A percentile compares a stretch with the other conserved stretches of the same genome.
These are phyloP conservation scores for Monosporozyma solicola DNA, from an alignment of 805 yeast species.

Conservation along the genomic window DNA sequence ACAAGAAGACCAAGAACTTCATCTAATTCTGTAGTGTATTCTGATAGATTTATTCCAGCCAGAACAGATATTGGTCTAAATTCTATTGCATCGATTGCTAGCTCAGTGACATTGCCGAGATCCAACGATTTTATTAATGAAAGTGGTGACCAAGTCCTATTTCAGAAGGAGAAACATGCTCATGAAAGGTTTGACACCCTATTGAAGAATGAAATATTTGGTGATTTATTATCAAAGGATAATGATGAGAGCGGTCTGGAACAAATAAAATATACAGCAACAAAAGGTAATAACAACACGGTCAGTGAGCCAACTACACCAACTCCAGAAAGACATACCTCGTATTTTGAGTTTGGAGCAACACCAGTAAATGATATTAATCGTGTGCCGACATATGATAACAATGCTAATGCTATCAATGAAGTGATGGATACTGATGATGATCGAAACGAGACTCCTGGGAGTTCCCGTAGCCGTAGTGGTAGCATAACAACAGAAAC, in stretches of 20 bases:
- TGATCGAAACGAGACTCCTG: not conserved
- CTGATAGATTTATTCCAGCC: slow-evolving; percentile 83
- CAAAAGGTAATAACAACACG: slow-evolving; percentile 8
- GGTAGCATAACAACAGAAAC: not conserved
- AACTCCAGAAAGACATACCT: slow-evolving; percentile 5
- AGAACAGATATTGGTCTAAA: slow-evolving; percentile 80
- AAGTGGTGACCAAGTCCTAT: slow-evolving; percentile 50
- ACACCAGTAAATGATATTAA: not conserved
- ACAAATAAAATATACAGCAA: slow-evolving; percentile 22
- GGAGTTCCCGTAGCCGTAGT: not conserved
- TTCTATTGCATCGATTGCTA: slow-evolving; percentile 56
- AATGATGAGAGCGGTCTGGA: slow-evolving; percentile 28
- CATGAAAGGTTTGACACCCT: slow-evolving; percentile 80
- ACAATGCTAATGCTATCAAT: not conserved
- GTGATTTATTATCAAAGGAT: slow-evolving; percentile 60
- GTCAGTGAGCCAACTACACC: slow-evolving; percentile 4
- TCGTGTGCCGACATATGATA: not conserved
- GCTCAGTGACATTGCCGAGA: slow-evolving; percentile 18
- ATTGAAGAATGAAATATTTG: slow-evolving; percentile 82
- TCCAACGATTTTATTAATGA: slow-evolving; percentile 6
- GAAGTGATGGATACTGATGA: not conserved
- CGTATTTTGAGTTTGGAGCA: not conserved
- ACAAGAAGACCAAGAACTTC: slow-evolving; percentile 27
- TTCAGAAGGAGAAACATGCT: slow-evolving; percentile 69
- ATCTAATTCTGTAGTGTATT: slow-evolving; percentile 37